These are phyloP conservation scores for Phylloporus sp. DNA, from an alignment of 768 basidiomycete species.

Conservation along the genomic window DNA sequence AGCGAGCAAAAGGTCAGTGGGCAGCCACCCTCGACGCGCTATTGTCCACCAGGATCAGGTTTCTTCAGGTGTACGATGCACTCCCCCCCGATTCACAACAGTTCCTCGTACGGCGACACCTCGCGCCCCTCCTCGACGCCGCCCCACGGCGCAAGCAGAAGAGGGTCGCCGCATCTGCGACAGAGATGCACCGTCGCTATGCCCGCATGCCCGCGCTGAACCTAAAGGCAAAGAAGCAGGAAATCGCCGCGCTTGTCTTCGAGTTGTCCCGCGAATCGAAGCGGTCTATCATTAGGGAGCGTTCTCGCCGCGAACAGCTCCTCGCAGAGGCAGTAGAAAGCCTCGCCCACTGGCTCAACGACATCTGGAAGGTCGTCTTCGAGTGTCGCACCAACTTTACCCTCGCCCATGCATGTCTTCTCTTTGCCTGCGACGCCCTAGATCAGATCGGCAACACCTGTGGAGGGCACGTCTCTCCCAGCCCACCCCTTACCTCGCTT, in stretches of 20 bases:
- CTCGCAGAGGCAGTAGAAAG: conserved; percentile 53
- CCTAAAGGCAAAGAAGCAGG: conserved; percentile 49
- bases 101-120: conserved; percentile 45
- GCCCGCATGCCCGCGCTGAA: conserved; percentile 46
- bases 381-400: conserved; percentile 52
- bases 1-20: conserved; percentile 14
- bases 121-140: conserved; percentile 46
- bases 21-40: background rate
- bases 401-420: conserved; percentile 52
- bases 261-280: conserved; percentile 55
- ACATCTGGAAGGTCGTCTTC: conserved; percentile 61
- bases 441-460: conserved; percentile 39
- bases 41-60: conserved; percentile 29
- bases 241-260: conserved; percentile 49
- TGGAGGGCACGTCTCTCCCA: conserved; percentile 33
- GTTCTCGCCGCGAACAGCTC: conserved; percentile 52
- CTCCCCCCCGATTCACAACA: conserved; percentile 54
- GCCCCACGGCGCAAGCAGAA: conserved; percentile 37
- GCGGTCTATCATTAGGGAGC: conserved; percentile 47
- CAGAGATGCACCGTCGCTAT: conserved; percentile 37
- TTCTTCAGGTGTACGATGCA: conserved; percentile 43
- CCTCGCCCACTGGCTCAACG: conserved; percentile 54
- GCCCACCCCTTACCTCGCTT: conserved; percentile 6
- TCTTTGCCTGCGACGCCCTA: conserved; percentile 48
- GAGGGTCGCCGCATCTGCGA: conserved; percentile 39